A percentile compares a stretch with the other conserved stretches of the same genome.
These are phyloP conservation scores for Bifiguratus adelaidae DNA, from an alignment of 192 early-diverging fungal species.

Conservation along the genomic window DNA sequence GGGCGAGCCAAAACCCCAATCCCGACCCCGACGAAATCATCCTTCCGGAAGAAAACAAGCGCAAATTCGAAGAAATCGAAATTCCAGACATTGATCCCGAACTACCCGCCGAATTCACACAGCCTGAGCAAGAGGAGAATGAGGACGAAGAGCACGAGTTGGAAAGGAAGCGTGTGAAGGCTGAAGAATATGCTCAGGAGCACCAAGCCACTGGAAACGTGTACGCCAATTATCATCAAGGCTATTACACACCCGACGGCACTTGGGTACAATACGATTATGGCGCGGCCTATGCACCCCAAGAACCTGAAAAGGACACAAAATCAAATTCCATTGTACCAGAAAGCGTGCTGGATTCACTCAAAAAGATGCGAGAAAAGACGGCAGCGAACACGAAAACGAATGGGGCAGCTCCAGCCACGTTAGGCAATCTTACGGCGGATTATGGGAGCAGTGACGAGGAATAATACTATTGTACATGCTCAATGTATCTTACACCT, in stretches of 20 bases:
- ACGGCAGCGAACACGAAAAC: not conserved
- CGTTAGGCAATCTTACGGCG: not conserved
- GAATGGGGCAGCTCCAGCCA: not conserved
- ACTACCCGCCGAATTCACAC: conserved; percentile 34
- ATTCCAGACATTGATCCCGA: conserved; percentile 38
- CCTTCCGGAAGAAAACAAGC: conserved; percentile 29
- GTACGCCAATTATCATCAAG: not conserved
- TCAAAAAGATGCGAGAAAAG: not conserved
- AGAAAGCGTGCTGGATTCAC: not conserved
- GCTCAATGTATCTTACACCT: too few relatives aligned
- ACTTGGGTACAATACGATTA: not conserved
- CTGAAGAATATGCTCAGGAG: conserved; percentile 1
- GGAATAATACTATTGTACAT: too few relatives aligned
- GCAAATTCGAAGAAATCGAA: conserved; percentile 46
- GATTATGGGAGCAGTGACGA: not conserved
- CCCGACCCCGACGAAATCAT: conserved; percentile 23
- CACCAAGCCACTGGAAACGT: conserved; percentile 14
- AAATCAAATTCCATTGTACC: not conserved
- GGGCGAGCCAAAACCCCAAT: conserved; percentile 81
- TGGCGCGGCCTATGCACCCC: not conserved
- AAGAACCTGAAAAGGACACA: not conserved
- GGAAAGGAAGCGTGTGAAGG: not conserved
- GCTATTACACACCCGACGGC: not conserved
- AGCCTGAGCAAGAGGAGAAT: not conserved
- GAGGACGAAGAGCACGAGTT: conserved; percentile 2